Percentiles rank a stretch among this genome's conserved stretches.
Evolutionary conservation across 331 rosid genomes (phyloP).

Genomic region (Quercus phellos): DNA sequence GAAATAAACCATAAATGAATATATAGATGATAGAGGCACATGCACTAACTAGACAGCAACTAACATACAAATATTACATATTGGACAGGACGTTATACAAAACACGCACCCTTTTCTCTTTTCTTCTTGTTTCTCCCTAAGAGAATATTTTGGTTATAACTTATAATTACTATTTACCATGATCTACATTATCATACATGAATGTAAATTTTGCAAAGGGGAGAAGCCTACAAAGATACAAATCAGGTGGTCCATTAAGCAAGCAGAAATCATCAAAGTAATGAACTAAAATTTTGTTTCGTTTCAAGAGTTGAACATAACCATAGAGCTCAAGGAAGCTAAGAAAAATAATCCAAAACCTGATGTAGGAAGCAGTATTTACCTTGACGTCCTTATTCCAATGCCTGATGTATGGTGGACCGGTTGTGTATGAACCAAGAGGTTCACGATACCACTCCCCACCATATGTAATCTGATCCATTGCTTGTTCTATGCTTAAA

Average conservation of each 20-base stretch:
- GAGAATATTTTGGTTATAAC: too few species aligned
- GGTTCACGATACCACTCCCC: slow-evolving; percentile 84
- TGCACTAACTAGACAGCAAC: neutral
- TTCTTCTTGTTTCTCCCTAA: too few species aligned
- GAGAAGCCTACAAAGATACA: neutral
- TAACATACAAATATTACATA: neutral
- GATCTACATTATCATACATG: too few species aligned
- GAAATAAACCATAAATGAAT: slow-evolving; percentile 17
- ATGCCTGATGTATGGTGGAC: slow-evolving; percentile 66
- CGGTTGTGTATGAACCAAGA: slow-evolving; percentile 66
- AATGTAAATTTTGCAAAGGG: neutral
- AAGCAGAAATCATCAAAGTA: neutral
- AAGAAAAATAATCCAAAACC: slow-evolving; percentile 6
- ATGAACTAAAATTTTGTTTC: neutral
- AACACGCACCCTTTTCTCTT: too few species aligned
- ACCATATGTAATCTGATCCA: slow-evolving; percentile 66
- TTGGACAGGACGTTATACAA: too few species aligned
- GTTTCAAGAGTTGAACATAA: slow-evolving; percentile 1
- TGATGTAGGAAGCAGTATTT: slow-evolving; percentile 9
- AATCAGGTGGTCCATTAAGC: neutral
- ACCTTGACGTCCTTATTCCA: slow-evolving; percentile 69
- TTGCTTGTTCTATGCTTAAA: slow-evolving; percentile 93
- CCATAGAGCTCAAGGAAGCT: neutral
- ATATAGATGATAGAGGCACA: slow-evolving; percentile 6
- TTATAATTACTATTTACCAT: too few species aligned